Base-by-base conservation (phyloP, 441 rosid species). In the Adansonia grandidieri region DNA sequence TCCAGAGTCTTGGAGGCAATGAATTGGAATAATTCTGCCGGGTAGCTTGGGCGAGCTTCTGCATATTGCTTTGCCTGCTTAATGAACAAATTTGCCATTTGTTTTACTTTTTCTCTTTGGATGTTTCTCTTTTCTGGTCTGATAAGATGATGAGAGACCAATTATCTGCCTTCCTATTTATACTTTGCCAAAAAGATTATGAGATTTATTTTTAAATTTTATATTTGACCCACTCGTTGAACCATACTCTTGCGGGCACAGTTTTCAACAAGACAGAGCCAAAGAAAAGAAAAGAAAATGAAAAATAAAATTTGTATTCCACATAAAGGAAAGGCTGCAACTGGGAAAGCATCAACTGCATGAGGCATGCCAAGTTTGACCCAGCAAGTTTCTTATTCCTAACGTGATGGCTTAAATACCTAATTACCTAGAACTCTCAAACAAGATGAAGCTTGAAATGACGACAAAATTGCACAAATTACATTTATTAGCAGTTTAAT, bases 61-160 rank as follows among this genome's bases (percentile, higher is more conserved):
- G 94, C 94, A 64, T 93, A 93, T 68, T 90, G 89, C 86, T 87
- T 82, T 20, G 96, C 96, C 77, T 95, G 98, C 77, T 90, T 91
- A 15, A 95, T 63, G 84, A 95, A 93, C 80, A 93, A 76, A 47
- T 89, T 14, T 9, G 97, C 96, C 96, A 94, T 93, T 60, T 60
- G 22, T 20, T 42, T 42, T 54, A 11, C 9, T 17, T 37, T 54
- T 2, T 19, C 11, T 22, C 8, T 24, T 19, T 51, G 40, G 4
- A 2, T 5, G 1, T 15, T 5, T 32, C 0, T 32, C 9, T 32
- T 40, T 0, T 66, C 2, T 9, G 15, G 9, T 20, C 3, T 67
- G 9, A 19, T 17, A n/a, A n/a, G 54, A 68, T 45, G 28, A 11
- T 5, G 70, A 40, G 48, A 11, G 56, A 53, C 57, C n/a, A 11